Evolutionary conservation across 768 basidiomycete genomes (phyloP).

Genomic region (Lyophyllum semitale): DNA sequence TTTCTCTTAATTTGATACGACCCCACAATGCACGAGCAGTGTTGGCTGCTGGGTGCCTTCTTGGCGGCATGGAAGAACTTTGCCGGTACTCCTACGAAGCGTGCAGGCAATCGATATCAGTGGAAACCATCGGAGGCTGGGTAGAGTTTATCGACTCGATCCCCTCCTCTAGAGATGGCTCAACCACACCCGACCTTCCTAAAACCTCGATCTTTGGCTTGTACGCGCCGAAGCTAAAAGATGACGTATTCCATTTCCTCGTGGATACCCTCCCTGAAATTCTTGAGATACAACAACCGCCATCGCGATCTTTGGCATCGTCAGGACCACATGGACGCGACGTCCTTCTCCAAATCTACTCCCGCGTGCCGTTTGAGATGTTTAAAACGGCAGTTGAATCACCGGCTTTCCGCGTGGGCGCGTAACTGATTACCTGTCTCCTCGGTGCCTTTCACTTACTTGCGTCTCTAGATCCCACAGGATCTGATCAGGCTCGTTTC

Average conservation of each 20-base stretch:
- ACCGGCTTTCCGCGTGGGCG: slow-evolving; percentile 78
- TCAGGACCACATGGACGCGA: slow-evolving; percentile 60
- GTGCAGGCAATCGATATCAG: slow-evolving; percentile 74
- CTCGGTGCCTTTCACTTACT: slow-evolving; percentile 15
- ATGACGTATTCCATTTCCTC: slow-evolving; percentile 80
- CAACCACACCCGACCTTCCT: slow-evolving; percentile 49
- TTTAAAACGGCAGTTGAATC: slow-evolving; percentile 85
- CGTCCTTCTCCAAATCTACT: slow-evolving; percentile 71
- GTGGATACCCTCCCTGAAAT: slow-evolving; percentile 71
- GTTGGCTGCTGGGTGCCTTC: slow-evolving; percentile 80
- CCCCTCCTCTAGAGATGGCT: slow-evolving; percentile 51
- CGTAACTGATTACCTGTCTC: slow-evolving; percentile 11
- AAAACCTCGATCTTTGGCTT: slow-evolving; percentile 69
- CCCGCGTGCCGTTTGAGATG: slow-evolving; percentile 83
- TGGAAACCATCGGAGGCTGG: slow-evolving; percentile 77
- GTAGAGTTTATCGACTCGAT: slow-evolving; percentile 71
- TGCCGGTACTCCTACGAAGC: slow-evolving; percentile 77
- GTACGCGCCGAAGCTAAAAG: slow-evolving; percentile 74
- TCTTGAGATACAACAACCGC: slow-evolving; percentile 51
- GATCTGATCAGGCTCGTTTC: slow-evolving; percentile 84
- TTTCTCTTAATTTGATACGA: slow-evolving; percentile 67
- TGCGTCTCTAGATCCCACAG: slow-evolving; percentile 38
- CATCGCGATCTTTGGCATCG: slow-evolving; percentile 37
- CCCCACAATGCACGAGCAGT: slow-evolving; percentile 83
- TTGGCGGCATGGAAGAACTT: slow-evolving; percentile 87